phyloP scores from a whole-genome alignment of 2,329 filamentous ascomycete genomes.

The Fusarium floridanum region DNA sequence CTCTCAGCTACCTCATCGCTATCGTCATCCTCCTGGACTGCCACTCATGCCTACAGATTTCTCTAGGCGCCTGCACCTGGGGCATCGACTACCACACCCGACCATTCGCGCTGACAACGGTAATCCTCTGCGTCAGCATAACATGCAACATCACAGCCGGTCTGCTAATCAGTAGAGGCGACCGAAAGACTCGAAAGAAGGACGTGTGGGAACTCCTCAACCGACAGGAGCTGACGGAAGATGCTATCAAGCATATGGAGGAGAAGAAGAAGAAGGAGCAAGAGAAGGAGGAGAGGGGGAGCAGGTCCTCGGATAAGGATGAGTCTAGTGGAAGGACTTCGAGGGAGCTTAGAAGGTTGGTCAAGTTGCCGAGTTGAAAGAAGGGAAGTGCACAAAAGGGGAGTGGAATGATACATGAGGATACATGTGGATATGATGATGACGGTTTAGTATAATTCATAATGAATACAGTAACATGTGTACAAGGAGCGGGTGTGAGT shows the following conservation, averaged over 20 bases:
- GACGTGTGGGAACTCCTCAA: constrained; percentile 84
- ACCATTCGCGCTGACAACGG: constrained; percentile 79
- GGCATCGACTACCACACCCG: constrained; percentile 78
- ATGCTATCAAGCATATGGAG: constrained; percentile 64
- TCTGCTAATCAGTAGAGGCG: constrained; percentile 81
- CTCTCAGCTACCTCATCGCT: constrained; percentile 78
- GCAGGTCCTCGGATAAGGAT: constrained; percentile 17
- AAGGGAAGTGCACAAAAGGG: not conserved
- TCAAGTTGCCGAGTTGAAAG: constrained; percentile 17
- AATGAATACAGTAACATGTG: constrained; percentile 2
- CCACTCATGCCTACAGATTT: constrained; percentile 84
- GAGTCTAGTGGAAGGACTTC: constrained; percentile 28
- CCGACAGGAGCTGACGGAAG: constrained; percentile 78
- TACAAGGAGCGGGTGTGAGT: not conserved
- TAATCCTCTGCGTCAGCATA: constrained; percentile 84
- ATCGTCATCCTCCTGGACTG: constrained; percentile 84
- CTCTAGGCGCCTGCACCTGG: constrained; percentile 84
- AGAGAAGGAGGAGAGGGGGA: constrained; percentile 25
- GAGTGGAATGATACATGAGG: constrained; percentile 2
- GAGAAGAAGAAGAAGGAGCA: constrained; percentile 55
- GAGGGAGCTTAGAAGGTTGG: constrained; percentile 26
- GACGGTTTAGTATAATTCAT: constrained; percentile 12
- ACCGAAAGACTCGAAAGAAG: constrained; percentile 84
- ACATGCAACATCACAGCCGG: constrained; percentile 83
- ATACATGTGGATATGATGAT: constrained; percentile 26